Conservation (phyloP, 257 asterid species). For the Catharanthus roseus region DNA sequence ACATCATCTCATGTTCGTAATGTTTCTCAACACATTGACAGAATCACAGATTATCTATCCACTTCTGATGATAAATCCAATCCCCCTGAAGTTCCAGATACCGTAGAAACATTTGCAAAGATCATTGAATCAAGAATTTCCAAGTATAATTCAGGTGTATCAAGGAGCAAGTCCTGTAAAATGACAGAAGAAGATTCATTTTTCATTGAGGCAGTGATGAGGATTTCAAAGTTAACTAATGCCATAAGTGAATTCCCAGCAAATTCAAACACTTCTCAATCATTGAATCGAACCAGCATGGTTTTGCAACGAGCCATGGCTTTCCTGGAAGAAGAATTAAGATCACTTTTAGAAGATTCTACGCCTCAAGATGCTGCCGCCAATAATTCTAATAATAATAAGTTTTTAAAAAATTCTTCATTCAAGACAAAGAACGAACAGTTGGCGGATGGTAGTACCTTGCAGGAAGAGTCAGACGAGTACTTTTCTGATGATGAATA, state of each 20-base stretch:
- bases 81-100: conserved; percentile 37
- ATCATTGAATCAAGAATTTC: conserved; percentile 43
- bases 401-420: conserved; percentile 23
- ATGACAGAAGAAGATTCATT: conserved; percentile 41
- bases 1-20: neutral
- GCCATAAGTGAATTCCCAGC: conserved; percentile 42
- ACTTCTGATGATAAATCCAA: conserved; percentile 39
- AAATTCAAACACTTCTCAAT: conserved; percentile 21
- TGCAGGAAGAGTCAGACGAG: neutral
- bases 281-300: conserved; percentile 41
- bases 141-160: conserved; percentile 31
- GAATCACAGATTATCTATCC: conserved; percentile 28
- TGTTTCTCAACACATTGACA: conserved; percentile 36
- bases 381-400: neutral
- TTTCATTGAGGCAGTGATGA: conserved; percentile 51
- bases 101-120: conserved; percentile 36
- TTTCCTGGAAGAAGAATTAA: conserved; percentile 67
- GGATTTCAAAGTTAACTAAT: conserved; percentile 40
- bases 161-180: conserved; percentile 20
- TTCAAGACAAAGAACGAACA: conserved; percentile 23
- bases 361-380: neutral
- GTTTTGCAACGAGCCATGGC: conserved; percentile 70
- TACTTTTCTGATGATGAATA: conserved; percentile 26
- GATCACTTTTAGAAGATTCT: conserved; percentile 47
- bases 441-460: conserved; percentile 14